These are phyloP conservation scores for Thalassiosira livingstoniorum DNA, from an alignment of 352 stramenopile genomes.

Conservation along the genomic window DNA sequence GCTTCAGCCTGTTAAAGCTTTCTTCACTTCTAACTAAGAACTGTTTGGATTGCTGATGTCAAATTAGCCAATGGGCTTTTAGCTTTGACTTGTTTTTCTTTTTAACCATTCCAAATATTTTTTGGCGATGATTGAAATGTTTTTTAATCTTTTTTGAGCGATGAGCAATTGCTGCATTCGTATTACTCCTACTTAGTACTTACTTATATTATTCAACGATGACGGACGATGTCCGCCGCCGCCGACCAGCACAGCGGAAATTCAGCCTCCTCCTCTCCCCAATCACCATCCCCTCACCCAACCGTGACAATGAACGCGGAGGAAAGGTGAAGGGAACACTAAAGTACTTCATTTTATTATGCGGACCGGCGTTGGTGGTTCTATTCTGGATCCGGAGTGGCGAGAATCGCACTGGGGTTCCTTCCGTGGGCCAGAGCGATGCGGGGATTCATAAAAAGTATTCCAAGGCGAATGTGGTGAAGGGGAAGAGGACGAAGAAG, in stretches of 20 bases:
- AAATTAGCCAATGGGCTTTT: too few relatives aligned
- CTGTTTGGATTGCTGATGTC: too few relatives aligned
- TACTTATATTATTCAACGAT: too few relatives aligned
- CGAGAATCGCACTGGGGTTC: neutral
- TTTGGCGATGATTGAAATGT: too few relatives aligned
- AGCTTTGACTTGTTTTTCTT: too few relatives aligned
- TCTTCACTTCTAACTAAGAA: too few relatives aligned
- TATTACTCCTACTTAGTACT: too few relatives aligned
- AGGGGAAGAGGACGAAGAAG: neutral
- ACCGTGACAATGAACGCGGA: neutral
- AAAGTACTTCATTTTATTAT: neutral
- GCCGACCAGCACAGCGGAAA: neutral
- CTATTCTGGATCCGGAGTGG: neutral
- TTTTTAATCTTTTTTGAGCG: too few relatives aligned
- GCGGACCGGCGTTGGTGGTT: neutral
- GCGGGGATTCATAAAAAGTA: neutral
- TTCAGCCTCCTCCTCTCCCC: constrained; percentile 20
- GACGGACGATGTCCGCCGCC: constrained; percentile 3
- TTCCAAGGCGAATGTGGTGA: neutral
- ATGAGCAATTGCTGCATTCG: too few relatives aligned
- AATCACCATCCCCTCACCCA: neutral
- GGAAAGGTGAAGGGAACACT: neutral
- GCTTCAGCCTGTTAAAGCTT: too few relatives aligned
- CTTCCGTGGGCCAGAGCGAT: neutral
- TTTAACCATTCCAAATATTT: too few relatives aligned